Conservation (phyloP, 441 rosid genomes). For the Iberis amara region DNA sequence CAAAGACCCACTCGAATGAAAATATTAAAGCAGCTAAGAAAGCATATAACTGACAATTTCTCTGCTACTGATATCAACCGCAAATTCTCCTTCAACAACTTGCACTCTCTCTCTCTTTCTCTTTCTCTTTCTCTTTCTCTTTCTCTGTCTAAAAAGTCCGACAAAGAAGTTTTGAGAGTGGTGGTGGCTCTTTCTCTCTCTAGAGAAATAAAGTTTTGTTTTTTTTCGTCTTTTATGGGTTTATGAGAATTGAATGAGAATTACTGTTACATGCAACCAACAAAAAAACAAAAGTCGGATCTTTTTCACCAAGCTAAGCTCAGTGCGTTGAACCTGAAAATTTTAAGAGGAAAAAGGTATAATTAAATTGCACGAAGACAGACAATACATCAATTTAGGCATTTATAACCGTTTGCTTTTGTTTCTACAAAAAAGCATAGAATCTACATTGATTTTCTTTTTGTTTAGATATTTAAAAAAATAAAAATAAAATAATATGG, state of each 20-base stretch:
- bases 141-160: neutral
- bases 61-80: too few species aligned
- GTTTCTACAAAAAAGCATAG: conserved; percentile 2
- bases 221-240: neutral
- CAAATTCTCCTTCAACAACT: neutral
- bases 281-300: neutral
- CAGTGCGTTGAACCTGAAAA: conserved; percentile 29
- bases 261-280: conserved; percentile 24
- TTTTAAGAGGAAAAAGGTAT: conserved; percentile 14
- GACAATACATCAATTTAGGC: conserved; percentile 19
- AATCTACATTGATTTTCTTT: conserved; percentile 7
- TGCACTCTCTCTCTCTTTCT: neutral
- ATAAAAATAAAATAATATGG: too few species aligned
- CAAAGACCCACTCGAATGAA: neutral
- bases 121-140: neutral
- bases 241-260: too few species aligned
- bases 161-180: neutral
- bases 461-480: too few species aligned
- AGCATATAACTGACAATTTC: neutral
- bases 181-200: neutral
- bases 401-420: conserved; percentile 20
- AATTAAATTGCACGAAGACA: conserved; percentile 22
- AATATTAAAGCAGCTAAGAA: neutral
- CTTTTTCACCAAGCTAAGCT: conserved; percentile 23
- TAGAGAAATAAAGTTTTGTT: too few species aligned